phyloP scores from a whole-genome alignment of 2,329 filamentous ascomycete genomes.

The Ilyonectria mors-panacis region DNA sequence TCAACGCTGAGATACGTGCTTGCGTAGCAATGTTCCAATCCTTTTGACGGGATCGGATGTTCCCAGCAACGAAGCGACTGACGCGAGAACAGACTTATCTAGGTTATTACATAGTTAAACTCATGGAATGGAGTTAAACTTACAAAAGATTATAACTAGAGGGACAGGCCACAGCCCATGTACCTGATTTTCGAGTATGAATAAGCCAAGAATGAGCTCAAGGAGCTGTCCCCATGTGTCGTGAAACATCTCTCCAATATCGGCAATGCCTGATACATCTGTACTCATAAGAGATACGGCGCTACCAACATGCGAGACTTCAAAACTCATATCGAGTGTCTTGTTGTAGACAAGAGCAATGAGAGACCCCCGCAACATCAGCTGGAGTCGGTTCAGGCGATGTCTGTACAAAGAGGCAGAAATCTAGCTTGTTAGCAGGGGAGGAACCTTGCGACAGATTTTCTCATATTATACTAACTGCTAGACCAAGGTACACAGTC shows the following conservation, averaged over 20 bases:
- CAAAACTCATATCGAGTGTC: not conserved
- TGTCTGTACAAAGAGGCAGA: not conserved
- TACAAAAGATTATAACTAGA: not conserved
- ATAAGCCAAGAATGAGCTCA: not conserved
- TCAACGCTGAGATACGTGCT: not conserved
- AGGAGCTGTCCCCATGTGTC: not conserved
- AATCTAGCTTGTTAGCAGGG: not conserved
- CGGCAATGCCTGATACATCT: not conserved
- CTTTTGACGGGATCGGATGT: not conserved
- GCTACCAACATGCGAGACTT: not conserved
- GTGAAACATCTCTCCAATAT: not conserved
- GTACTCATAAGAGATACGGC: not conserved
- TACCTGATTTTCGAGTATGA: not conserved
- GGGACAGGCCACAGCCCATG: not conserved
- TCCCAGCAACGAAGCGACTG: not conserved
- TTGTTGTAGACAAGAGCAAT: not conserved
- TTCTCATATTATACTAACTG: not conserved
- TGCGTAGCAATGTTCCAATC: not conserved
- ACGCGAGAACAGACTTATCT: not conserved
- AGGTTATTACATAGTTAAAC: not conserved
- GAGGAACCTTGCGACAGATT: not conserved
- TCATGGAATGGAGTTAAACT: not conserved
- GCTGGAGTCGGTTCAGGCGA: not conserved
- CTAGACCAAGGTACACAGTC: not conserved
- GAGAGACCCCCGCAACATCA: not conserved